Conservation (phyloP, 352 stramenopile genomes). For the Phytophthora lateralis region DNA sequence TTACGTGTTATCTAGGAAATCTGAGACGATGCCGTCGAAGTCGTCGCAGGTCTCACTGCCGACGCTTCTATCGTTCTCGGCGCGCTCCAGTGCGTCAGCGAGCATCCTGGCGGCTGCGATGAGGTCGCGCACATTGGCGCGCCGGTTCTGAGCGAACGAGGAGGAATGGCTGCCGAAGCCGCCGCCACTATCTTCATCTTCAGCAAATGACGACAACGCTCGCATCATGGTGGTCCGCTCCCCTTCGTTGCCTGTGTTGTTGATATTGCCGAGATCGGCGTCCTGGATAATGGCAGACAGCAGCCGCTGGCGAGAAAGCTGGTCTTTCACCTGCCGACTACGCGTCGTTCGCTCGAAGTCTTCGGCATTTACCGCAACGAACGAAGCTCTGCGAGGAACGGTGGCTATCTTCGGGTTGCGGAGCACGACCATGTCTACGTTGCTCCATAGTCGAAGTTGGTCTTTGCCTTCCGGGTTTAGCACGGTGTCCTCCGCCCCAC, state of each 20-base stretch:
- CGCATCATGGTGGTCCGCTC: slow-evolving; percentile 39
- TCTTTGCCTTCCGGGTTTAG: slow-evolving; percentile 80
- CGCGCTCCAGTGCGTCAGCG: slow-evolving; percentile 49
- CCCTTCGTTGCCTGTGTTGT: slow-evolving; percentile 18
- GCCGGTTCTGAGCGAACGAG: slow-evolving; percentile 18
- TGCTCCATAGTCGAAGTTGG: slow-evolving; percentile 46
- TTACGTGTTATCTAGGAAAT: slow-evolving; percentile 8
- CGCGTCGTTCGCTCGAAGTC: slow-evolving; percentile 63
- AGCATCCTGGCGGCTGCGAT: slow-evolving; percentile 55
- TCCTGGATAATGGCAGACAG: slow-evolving; percentile 66
- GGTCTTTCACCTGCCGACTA: slow-evolving; percentile 53
- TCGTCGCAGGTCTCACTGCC: slow-evolving; percentile 17
- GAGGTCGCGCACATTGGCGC: slow-evolving; percentile 41
- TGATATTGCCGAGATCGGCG: slow-evolving; percentile 41
- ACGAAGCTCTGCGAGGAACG: slow-evolving; percentile 19
- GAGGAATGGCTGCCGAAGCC: not conserved
- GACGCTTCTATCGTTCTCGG: slow-evolving; percentile 18
- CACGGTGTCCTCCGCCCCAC: slow-evolving; percentile 52
- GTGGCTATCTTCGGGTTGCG: slow-evolving; percentile 37
- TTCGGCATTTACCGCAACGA: slow-evolving; percentile 30
- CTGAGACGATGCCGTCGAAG: slow-evolving; percentile 17
- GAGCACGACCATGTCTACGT: slow-evolving; percentile 72
- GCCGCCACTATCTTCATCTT: slow-evolving; percentile 12
- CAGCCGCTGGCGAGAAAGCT: slow-evolving; percentile 50
- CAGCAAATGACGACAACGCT: slow-evolving; percentile 42